phyloP scores from a whole-genome alignment of 1,284 basidiomycete genomes.

The Trametes sp. region DNA sequence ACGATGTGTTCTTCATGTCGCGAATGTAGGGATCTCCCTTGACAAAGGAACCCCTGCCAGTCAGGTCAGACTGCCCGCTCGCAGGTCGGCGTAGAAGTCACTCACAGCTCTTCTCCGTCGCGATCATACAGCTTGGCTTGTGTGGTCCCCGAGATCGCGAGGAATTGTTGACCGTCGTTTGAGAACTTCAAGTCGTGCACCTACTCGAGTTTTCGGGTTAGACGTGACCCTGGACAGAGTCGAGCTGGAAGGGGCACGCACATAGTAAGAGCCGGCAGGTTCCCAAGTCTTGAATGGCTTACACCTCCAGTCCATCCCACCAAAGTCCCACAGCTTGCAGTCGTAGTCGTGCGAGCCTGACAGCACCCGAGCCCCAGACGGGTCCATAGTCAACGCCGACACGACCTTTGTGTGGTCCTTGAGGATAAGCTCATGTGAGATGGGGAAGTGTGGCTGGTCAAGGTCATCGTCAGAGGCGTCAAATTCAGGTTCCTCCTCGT shows the following conservation, averaged over 20 bases:
- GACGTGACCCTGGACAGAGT: slow-evolving; percentile 18
- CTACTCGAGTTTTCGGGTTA: slow-evolving; percentile 49
- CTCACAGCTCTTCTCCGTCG: slow-evolving; percentile 90
- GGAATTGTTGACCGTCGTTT: slow-evolving; percentile 83
- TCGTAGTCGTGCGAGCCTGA: slow-evolving; percentile 97
- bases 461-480: slow-evolving; percentile 60
- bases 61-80: slow-evolving; percentile 56
- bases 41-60: slow-evolving; percentile 79
- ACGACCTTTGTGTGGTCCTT: slow-evolving; percentile 97
- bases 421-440: slow-evolving; percentile 87
- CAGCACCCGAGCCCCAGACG: slow-evolving; percentile 90
- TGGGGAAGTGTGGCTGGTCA: slow-evolving; percentile 69
- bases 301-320: slow-evolving; percentile 91
- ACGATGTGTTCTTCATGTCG: slow-evolving; percentile 93
- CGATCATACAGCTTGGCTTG: slow-evolving; percentile 91
- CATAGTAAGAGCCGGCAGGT: slow-evolving; percentile 92
- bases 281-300: slow-evolving; percentile 98
- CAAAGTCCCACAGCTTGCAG: slow-evolving; percentile 99
- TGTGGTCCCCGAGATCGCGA: slow-evolving; percentile 88
- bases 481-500: slow-evolving; percentile 65
- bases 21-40: slow-evolving; percentile 99
- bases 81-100: slow-evolving; percentile 35
- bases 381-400: slow-evolving; percentile 90
- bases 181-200: slow-evolving; percentile 91
- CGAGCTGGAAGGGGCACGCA: slow-evolving; percentile 49